A percentile compares a stretch with the other conserved stretches of the same genome.
Conservation (phyloP, 371 early-diverging fungal genomes). For the Mortierella sp. region DNA sequence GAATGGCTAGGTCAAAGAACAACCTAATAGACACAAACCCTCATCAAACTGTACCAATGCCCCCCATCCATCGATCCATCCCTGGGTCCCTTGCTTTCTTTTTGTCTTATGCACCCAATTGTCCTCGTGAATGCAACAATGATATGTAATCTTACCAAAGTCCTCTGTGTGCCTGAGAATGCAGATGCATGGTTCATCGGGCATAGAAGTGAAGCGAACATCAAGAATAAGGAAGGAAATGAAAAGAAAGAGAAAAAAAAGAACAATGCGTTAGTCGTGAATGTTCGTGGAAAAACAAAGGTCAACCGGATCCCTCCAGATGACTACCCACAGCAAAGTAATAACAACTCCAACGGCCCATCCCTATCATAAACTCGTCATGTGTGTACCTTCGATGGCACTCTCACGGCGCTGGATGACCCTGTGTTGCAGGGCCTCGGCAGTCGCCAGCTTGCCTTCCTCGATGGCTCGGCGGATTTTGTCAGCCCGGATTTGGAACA, state of each 20-base stretch:
- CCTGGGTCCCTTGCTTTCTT: slow-evolving; percentile 3
- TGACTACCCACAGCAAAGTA: not conserved
- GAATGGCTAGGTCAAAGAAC: not conserved
- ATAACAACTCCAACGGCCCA: not conserved
- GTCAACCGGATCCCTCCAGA: not conserved
- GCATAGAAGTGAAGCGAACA: too few species aligned
- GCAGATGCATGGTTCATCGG: not conserved
- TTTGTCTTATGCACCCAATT: not conserved
- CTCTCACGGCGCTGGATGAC: slow-evolving; percentile 44
- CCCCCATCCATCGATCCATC: not conserved
- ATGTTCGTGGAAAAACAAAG: not conserved
- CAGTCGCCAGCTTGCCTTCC: slow-evolving; percentile 39
- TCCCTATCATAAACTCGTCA: not conserved
- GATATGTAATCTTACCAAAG: not conserved
- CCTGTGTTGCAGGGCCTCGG: slow-evolving; percentile 41
- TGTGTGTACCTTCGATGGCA: slow-evolving; percentile 41
- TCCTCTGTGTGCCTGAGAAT: not conserved
- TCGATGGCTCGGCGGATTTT: slow-evolving; percentile 51
- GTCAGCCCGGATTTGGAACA: slow-evolving; percentile 48
- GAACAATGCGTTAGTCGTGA: not conserved
- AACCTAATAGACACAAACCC: not conserved
- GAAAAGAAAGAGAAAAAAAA: not conserved
- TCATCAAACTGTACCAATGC: not conserved
- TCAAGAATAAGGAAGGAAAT: too few species aligned
- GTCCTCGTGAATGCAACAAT: not conserved